Evolutionary conservation across 352 stramenopile genomes (phyloP).

Genomic region (Phytopythium kandeliae): DNA sequence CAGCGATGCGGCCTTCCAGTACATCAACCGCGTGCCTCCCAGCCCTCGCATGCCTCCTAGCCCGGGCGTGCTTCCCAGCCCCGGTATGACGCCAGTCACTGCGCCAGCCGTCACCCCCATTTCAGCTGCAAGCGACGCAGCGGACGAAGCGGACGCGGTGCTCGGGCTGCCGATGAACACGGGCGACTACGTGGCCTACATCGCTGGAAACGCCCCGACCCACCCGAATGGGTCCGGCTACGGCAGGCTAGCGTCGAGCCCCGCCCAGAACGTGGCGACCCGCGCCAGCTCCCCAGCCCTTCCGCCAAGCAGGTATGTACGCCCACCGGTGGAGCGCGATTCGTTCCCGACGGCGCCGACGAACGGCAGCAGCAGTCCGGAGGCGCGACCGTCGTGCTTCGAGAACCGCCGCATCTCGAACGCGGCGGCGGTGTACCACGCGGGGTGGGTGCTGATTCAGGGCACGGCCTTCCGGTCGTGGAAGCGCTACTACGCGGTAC

Average conservation of each 20-base stretch:
- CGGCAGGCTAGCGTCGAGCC: slow-evolving; percentile 34
- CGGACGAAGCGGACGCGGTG: slow-evolving; percentile 36
- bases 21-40: slow-evolving; percentile 1
- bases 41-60: too few species aligned
- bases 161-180: slow-evolving; percentile 56
- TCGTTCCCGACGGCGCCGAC: slow-evolving; percentile 20
- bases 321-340: slow-evolving; percentile 9
- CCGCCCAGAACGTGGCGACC: slow-evolving; percentile 12
- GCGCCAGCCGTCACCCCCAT: too few species aligned
- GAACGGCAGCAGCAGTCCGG: slow-evolving; percentile 15
- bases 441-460: slow-evolving; percentile 66
- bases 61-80: too few species aligned
- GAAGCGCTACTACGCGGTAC: slow-evolving; percentile 67
- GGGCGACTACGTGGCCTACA: slow-evolving; percentile 48
- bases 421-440: slow-evolving; percentile 48
- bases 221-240: slow-evolving; percentile 38
- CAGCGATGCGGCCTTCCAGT: slow-evolving; percentile 10
- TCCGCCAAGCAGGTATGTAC: slow-evolving; percentile 19
- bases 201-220: slow-evolving; percentile 20
- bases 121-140: too few species aligned
- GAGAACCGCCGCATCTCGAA: slow-evolving; percentile 48
- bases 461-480: slow-evolving; percentile 52
- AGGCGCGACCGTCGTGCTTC: slow-evolving; percentile 50
- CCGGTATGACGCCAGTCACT: too few species aligned
- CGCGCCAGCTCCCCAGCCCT: slow-evolving; percentile 31